phyloP scores from a whole-genome alignment of 2,329 filamentous ascomycete species.

The Fusarium lyarnte region DNA sequence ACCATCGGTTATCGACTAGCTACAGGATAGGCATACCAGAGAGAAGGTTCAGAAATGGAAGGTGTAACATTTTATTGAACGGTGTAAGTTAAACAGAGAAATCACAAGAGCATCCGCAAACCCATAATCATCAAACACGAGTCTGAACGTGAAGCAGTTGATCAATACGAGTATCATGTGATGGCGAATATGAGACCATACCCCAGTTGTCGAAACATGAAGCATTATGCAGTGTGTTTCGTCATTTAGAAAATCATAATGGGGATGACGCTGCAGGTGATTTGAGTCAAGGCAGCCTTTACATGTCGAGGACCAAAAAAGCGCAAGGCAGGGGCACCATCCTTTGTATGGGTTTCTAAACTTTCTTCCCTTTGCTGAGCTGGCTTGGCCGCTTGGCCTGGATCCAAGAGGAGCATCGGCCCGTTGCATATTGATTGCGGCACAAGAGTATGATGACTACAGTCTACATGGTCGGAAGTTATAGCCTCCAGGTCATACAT shows the following conservation, averaged over 20 bases:
- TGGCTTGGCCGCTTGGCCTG: not conserved
- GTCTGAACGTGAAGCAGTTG: not conserved
- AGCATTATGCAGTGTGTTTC: conserved; percentile 32
- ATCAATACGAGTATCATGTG: not conserved
- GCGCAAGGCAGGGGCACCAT: not conserved
- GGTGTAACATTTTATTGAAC: not conserved
- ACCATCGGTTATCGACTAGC: too few species aligned
- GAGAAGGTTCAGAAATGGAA: not conserved
- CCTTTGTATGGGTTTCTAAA: not conserved
- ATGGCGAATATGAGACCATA: conserved; percentile 11
- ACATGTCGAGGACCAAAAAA: not conserved
- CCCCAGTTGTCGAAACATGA: conserved; percentile 20
- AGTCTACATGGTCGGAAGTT: not conserved
- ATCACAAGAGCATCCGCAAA: not conserved
- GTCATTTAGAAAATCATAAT: not conserved
- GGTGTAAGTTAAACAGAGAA: not conserved
- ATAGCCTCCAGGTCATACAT: not conserved
- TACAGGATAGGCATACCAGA: not conserved
- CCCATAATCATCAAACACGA: not conserved
- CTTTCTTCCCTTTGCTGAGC: not conserved
- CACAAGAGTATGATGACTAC: not conserved
- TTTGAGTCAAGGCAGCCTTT: not conserved
- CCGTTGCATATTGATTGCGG: conserved; percentile 35
- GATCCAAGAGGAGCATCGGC: conserved; percentile 29
- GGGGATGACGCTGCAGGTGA: conserved; percentile 6